Evolutionary conservation across 768 basidiomycete genomes (phyloP), one percentile per base, ranked within the genome.

Genomic region (Pholiota conissans): DNA sequence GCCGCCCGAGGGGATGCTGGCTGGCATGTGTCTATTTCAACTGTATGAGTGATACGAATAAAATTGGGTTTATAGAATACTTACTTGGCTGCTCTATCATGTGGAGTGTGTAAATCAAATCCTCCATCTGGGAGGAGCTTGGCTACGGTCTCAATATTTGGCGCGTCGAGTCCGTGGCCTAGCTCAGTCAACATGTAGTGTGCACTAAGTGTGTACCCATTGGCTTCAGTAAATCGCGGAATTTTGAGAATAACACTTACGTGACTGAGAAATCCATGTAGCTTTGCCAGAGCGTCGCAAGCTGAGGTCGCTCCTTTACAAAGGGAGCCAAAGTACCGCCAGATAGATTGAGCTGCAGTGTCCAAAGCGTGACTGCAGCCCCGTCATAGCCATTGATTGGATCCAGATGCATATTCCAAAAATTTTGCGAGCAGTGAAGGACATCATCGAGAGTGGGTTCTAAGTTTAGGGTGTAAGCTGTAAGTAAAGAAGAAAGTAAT

Each of bases 371-470:
- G 16, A 49, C 48, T 14, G 58, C 52, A 0, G 58, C 58, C 20
- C 58, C 58, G 16, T 59, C 58, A 20, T 55, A 55, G 2, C 47
- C 40, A 27, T 50, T 55, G 9, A 59, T 55, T 9, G 58, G 58
- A 34, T 59, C 58, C 8, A 55, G 48, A 45, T 59, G 58, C 39
- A 55, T 49, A 32, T 55, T 55, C 58, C 58, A 59, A 50, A 59
- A 59, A 6, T 55, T 55, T 37, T 59, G 53, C 1, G 58, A 59
- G 35, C 52, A 55, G 14, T 35, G 7, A 1, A 51, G 24, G 20
- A 59, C 46, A 20, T 59, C 58, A 16, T 59, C 47, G 18, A 55
- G 35, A 10, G 30, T 39, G n/a, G 28, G 48, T 18, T 26, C 58
- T 59, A 27, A 51, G 8, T 10, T 27, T 30, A 26, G 54, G 18